Conservation (phyloP, 495 filamentous ascomycete genomes). For the Thozetella sp. region DNA sequence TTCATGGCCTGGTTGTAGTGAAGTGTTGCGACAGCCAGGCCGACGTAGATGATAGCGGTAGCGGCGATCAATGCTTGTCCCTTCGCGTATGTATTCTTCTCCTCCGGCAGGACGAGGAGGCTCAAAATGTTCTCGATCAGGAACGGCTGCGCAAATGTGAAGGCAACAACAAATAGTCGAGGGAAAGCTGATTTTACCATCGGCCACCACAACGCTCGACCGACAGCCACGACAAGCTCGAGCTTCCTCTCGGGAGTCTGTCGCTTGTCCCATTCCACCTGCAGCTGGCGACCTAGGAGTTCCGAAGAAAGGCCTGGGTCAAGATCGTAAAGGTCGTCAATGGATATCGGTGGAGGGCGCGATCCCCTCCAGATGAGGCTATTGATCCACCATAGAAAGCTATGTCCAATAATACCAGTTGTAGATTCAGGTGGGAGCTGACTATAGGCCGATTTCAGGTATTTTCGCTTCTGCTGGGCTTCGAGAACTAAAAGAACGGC, state of each 20-base stretch:
- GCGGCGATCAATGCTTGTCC: constrained; percentile 60
- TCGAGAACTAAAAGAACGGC: constrained; percentile 45
- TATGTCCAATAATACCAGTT: constrained; percentile 19
- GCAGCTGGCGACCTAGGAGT: too few relatives aligned
- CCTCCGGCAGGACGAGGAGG: too few relatives aligned
- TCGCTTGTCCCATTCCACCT: too few relatives aligned
- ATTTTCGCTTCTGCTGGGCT: constrained; percentile 41
- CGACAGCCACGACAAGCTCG: too few relatives aligned
- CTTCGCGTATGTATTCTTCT: constrained; percentile 48
- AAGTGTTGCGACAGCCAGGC: constrained; percentile 54
- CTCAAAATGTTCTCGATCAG: too few relatives aligned
- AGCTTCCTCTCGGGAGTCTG: too few relatives aligned
- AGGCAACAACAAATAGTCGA: too few relatives aligned
- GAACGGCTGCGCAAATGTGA: too few relatives aligned
- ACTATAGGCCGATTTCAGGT: constrained; percentile 40
- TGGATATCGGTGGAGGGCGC: too few relatives aligned
- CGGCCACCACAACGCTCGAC: too few relatives aligned
- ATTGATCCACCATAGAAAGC: constrained; percentile 35
- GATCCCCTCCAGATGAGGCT: constrained; percentile 19
- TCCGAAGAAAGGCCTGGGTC: constrained; percentile 3
- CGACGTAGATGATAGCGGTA: constrained; percentile 58
- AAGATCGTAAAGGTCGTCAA: constrained; percentile 15
- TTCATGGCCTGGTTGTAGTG: constrained; percentile 58
- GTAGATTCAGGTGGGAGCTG: constrained; percentile 21
- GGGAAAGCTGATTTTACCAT: too few relatives aligned